Base-by-base conservation (phyloP, 2,329 filamentous ascomycete genomes). In the Aspergillus tubingensis region DNA sequence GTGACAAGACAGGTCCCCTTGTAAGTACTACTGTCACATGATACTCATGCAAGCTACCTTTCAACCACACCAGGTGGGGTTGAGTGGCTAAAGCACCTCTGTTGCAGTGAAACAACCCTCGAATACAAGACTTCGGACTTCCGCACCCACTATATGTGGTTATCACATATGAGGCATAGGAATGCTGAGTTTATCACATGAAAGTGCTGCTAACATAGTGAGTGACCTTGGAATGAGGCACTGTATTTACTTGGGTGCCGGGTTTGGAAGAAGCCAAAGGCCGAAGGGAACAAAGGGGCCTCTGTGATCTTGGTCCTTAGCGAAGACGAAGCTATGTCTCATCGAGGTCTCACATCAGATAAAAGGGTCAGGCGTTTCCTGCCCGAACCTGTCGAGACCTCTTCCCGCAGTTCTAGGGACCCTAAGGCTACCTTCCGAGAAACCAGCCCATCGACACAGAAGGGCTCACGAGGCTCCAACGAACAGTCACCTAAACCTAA, bases 341-440 rank as follows among this genome's bases (percentile, higher is more conserved):
- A 58, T 21, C 36, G 54, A n/a, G 32, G 23, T 23, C 53, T 57
- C 11, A 19, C 30, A 39, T 44, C 57, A 25, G 36, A 39, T 8
- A 62, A 25, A 47, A 58, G 44, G 23, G 59, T 60, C 13, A 70
- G 73, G 50, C 74, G 73, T 59, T 76, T 76, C 60, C 66, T 77
- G 39, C 71, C 75, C 30, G 75, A 82, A 60, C 80, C 79, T 5
- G 71, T 79, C 43, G 80, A 82, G 65, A 80, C 76, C 11, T 74
- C 70, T 10, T 72, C 74, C n/a, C 73, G 76, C 60, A 80, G 74
- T 57, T 79, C 69, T 39, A 73, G 72, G 61, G 71, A 73, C 60
- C 32, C 54, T 23, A 58, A 47, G 48, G 8, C 54, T 15, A 39
- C 27, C 21, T 19, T 52, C 5, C 48, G n/a, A 41, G 54, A 59